These are phyloP conservation scores for Elsinoe batatas DNA, from an alignment of 2,329 filamentous ascomycete species.

Conservation along the genomic window DNA sequence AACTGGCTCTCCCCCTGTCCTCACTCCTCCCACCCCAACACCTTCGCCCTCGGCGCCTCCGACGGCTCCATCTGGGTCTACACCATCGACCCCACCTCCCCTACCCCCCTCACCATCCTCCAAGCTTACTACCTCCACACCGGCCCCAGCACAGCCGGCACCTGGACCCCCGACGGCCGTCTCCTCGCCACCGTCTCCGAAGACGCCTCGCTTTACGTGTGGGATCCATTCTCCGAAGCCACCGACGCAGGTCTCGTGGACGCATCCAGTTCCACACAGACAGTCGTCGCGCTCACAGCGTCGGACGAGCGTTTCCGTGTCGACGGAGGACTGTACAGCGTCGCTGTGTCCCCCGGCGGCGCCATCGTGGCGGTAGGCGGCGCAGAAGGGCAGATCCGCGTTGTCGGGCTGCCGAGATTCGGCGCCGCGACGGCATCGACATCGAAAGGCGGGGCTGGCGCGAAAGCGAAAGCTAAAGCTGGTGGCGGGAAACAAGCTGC, in stretches of 20 bases:
- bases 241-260: slow-evolving; percentile 52
- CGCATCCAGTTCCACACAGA: slow-evolving; percentile 31
- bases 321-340: slow-evolving; percentile 81
- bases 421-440: slow-evolving; percentile 23
- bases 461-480: slow-evolving; percentile 41
- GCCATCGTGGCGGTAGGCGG: slow-evolving; percentile 78
- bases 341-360: slow-evolving; percentile 72
- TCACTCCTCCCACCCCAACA: slow-evolving; percentile 60
- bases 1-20: slow-evolving; percentile 82
- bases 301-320: slow-evolving; percentile 85
- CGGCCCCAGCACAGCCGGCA: slow-evolving; percentile 72
- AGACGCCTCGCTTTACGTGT: slow-evolving; percentile 80
- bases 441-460: slow-evolving; percentile 33
- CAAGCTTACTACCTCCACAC: slow-evolving; percentile 92
- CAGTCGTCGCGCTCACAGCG: slow-evolving; percentile 66
- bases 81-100: slow-evolving; percentile 57
- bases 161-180: slow-evolving; percentile 81
- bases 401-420: slow-evolving; percentile 70
- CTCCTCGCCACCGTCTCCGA: slow-evolving; percentile 82
- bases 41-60: slow-evolving; percentile 74
- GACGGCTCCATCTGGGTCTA: slow-evolving; percentile 97
- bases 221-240: slow-evolving; percentile 78
- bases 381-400: slow-evolving; percentile 73
- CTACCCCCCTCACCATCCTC: slow-evolving; percentile 63
- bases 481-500: slow-evolving; percentile 36